Evolutionary conservation across 148 eudicot species (phyloP).

Genomic region (Cornus suecica): DNA sequence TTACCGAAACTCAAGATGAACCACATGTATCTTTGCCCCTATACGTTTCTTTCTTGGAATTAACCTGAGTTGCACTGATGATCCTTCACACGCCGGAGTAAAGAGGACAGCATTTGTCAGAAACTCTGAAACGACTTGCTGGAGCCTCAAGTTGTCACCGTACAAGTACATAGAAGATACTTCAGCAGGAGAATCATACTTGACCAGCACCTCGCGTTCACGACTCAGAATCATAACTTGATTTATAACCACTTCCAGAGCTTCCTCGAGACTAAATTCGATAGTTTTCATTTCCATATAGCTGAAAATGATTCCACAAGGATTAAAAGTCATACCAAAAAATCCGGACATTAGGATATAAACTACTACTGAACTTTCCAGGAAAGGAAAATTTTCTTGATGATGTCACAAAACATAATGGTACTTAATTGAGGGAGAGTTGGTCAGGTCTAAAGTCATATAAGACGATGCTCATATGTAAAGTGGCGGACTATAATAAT

Average conservation of each 20-base stretch:
- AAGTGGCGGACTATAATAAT: neutral
- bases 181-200: constrained; percentile 51
- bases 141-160: constrained; percentile 84
- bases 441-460: neutral
- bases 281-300: constrained; percentile 50
- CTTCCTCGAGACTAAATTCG: constrained; percentile 69
- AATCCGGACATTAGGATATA: neutral
- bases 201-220: constrained; percentile 59
- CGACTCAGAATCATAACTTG: constrained; percentile 66
- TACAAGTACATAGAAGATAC: constrained; percentile 48
- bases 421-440: neutral
- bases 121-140: constrained; percentile 85
- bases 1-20: constrained; percentile 84
- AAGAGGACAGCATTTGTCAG: constrained; percentile 61
- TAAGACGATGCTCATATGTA: neutral
- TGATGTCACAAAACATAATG: neutral
- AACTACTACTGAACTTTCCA: neutral
- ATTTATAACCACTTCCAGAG: constrained; percentile 67
- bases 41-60: constrained; percentile 51
- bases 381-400: neutral
- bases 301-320: constrained; percentile 43
- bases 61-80: constrained; percentile 48
- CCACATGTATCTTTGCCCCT: constrained; percentile 59
- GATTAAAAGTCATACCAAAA: constrained; percentile 10
- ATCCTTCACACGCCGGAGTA: constrained; percentile 61